Conservation (phyloP, 2,329 filamentous ascomycete genomes). For the Scedosporium apiospermum region DNA sequence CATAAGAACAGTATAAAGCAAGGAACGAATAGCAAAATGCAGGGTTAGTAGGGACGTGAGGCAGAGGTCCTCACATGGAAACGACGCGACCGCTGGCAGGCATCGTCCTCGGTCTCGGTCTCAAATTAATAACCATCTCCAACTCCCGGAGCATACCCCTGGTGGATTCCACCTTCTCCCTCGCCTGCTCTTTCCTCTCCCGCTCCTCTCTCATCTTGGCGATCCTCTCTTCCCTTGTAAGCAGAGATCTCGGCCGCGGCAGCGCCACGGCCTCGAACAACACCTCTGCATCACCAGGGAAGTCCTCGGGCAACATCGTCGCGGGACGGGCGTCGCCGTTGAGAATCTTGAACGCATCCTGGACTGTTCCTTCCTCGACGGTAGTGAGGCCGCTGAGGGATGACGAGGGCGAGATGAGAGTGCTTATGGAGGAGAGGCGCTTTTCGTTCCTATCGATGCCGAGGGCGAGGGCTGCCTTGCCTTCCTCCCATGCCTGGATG, state of each 20-base stretch:
- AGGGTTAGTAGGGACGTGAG: neutral
- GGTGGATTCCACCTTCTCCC: conserved; percentile 70
- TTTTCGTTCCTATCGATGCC: conserved; percentile 77
- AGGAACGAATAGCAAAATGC: neutral
- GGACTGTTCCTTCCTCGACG: conserved; percentile 40
- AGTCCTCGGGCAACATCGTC: conserved; percentile 31
- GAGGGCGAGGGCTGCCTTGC: conserved; percentile 70
- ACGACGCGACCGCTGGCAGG: conserved; percentile 7
- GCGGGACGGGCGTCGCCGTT: conserved; percentile 57
- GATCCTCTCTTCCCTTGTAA: conserved; percentile 82
- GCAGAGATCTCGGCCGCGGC: conserved; percentile 54
- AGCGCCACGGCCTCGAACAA: conserved; percentile 87
- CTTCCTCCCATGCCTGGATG: conserved; percentile 78
- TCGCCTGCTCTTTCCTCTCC: conserved; percentile 58
- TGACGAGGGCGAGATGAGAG: conserved; percentile 45
- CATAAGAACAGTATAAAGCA: conserved; percentile 3
- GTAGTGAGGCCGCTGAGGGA: conserved; percentile 61
- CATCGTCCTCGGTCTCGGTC: conserved; percentile 21
- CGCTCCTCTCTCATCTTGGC: conserved; percentile 82
- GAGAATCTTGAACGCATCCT: conserved; percentile 63
- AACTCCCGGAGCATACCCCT: conserved; percentile 88
- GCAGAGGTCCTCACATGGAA: conserved; percentile 7
- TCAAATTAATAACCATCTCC: conserved; percentile 70
- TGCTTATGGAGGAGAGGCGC: conserved; percentile 53
- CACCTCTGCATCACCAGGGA: conserved; percentile 52